Evolutionary conservation across 768 basidiomycete genomes (phyloP), one percentile per base, ranked within the genome.

Genomic region (Lactarius tabidus): DNA sequence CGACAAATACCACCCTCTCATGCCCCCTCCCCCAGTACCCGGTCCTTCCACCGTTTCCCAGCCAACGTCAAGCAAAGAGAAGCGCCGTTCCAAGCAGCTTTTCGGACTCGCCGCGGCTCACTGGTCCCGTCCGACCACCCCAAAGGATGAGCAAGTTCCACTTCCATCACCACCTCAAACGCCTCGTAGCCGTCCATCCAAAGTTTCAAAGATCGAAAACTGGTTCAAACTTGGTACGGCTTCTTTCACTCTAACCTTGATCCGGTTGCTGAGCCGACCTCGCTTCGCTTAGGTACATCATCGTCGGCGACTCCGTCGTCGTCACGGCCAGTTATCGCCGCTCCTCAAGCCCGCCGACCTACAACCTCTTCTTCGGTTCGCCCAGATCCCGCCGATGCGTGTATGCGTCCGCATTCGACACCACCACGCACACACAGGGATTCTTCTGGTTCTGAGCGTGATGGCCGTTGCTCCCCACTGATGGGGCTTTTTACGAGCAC

Each of bases 71-170:
- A 74, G 77, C 10, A 66, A 43, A 73, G 77, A 68, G 28, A 80
- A 79, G 67, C 62, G 61, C 33, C 72, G 75, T 18, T 76, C 79
- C 69, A 81, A 78, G 69, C 72, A 81, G 51, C 72, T 84, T 31
- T 84, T 84, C 69, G 79, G 78, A 17, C 57, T 67, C 35, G 33
- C 66, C 20, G 54, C 28, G 12, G 38, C 64, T 3, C 59, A 64
- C 23, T 66, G 67, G 60, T 64, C 66, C 57, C 61, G 52, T 8
- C 57, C 62, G 9, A 54, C 39, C 1, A 39, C 53, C 4, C 64
- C 64, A 18, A 68, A 55, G 67, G 7, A 59, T 23, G 59, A 57
- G 3, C 51, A 54, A 4, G 12, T 29, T 9, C 31, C 53, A 15
- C 48, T 52, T 57, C 28, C 59, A 35, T 38, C 45, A 54, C 39